A percentile compares a stretch with the other conserved stretches of the same genome.
phyloP scores from a whole-genome alignment of 192 early-diverging fungal species.

The Backusella luteola region DNA sequence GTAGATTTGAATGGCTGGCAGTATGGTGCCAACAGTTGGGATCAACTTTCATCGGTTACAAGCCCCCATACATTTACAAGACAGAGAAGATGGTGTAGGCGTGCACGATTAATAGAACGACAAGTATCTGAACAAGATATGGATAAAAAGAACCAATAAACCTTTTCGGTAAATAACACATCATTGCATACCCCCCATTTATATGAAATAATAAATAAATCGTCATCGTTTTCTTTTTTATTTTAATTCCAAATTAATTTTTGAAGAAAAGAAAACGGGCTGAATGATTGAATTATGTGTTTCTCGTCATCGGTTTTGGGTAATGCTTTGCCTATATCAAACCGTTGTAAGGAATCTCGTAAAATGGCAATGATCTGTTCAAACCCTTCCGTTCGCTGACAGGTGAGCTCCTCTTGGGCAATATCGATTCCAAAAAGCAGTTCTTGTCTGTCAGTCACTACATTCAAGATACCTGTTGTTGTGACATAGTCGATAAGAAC shows the following conservation, averaged over 20 bases:
- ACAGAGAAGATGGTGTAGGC: slow-evolving; percentile 48
- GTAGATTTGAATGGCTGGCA: slow-evolving; percentile 53
- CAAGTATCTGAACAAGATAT: not conserved
- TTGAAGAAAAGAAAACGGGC: not conserved
- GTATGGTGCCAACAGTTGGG: slow-evolving; percentile 52
- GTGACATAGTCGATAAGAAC: not conserved
- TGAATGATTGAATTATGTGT: not conserved
- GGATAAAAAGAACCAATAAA: not conserved
- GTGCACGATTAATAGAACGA: slow-evolving; percentile 45
- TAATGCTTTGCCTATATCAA: not conserved
- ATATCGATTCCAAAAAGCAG: not conserved
- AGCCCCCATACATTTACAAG: slow-evolving; percentile 46
- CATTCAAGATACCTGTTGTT: not conserved
- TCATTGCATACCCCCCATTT: not conserved
- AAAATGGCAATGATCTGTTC: not conserved
- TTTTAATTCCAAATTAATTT: not conserved
- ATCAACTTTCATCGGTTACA: slow-evolving; percentile 38
- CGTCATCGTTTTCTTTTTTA: not conserved
- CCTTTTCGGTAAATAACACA: not conserved
- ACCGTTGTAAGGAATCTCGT: not conserved
- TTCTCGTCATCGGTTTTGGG: not conserved
- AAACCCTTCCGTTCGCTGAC: not conserved
- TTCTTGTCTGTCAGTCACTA: not conserved
- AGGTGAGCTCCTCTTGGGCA: not conserved
- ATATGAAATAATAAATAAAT: not conserved